Evolutionary conservation across 139 green algal species (phyloP).

Genomic region (Astrephomene gubernaculifera): DNA sequence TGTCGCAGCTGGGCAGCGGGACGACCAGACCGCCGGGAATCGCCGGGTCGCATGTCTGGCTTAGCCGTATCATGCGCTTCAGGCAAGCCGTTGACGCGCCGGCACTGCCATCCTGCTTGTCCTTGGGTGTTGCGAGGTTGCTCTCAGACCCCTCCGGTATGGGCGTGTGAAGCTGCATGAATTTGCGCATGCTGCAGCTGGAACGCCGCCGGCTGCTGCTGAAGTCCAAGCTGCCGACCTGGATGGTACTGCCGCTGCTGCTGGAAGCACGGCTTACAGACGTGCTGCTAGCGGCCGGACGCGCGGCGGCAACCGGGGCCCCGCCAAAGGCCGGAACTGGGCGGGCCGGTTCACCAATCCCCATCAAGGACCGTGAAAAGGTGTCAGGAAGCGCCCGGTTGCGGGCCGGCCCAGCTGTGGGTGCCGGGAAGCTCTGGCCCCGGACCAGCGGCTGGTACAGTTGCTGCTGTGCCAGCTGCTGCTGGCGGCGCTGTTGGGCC

Average conservation of each 20-base stretch:
- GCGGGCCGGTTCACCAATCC: too few species aligned
- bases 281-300: background rate
- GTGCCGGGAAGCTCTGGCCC: conserved; percentile 7
- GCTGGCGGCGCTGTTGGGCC: background rate
- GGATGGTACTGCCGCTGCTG: too few species aligned
- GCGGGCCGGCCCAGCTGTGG: background rate
- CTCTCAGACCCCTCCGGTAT: conserved; percentile 34
- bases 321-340: too few species aligned
- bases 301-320: too few species aligned
- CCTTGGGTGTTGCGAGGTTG: conserved; percentile 18
- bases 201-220: background rate
- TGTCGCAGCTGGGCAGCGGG: background rate
- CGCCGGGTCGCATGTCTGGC: background rate
- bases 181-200: background rate
- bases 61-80: background rate
- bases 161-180: conserved; percentile 40
- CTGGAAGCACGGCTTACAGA: too few species aligned
- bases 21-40: background rate
- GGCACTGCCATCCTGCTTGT: background rate
- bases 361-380: conserved; percentile 26
- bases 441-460: conserved; percentile 27
- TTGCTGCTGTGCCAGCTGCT: background rate
- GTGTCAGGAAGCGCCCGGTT: background rate
- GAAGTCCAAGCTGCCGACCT: background rate
- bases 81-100: background rate